Percentiles rank a stretch among this genome's conserved stretches.
These are phyloP conservation scores for Fusarium pseudocircinatum DNA, from an alignment of 2,329 filamentous ascomycete species.

Conservation along the genomic window DNA sequence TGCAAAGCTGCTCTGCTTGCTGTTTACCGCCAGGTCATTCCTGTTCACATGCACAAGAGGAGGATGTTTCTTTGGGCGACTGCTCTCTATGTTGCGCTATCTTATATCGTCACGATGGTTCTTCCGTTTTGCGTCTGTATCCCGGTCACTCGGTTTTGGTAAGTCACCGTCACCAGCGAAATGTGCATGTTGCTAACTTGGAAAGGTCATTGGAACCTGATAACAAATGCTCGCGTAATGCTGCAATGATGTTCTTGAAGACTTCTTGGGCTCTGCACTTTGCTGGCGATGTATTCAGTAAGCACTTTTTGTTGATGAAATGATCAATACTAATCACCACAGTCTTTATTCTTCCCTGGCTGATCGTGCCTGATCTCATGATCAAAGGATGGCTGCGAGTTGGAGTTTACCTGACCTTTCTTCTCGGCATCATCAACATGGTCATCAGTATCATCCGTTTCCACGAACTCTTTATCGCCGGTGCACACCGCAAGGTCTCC, in stretches of 20 bases:
- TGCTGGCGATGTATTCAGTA: conserved; percentile 18
- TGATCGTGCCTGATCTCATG: conserved; percentile 15
- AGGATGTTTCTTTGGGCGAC: conserved; percentile 17
- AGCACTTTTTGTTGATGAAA: accelerated
- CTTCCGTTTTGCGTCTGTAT: conserved; percentile 9
- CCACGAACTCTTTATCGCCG: neutral
- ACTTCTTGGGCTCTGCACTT: conserved; percentile 23
- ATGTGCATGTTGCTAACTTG: neutral
- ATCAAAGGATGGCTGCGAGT: conserved; percentile 2
- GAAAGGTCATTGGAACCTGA: neutral
- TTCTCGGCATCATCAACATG: conserved; percentile 26
- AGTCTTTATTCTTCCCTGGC: conserved; percentile 24
- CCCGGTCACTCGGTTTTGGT: conserved; percentile 22
- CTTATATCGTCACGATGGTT: neutral
- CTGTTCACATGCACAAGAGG: conserved; percentile 19
- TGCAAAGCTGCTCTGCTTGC: conserved; percentile 25
- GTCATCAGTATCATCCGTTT: conserved; percentile 6
- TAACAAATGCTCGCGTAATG: accelerated
- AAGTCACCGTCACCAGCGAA: accelerated
- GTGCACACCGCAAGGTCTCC: neutral
- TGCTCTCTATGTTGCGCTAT: neutral
- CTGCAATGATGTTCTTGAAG: neutral
- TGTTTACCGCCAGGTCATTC: conserved; percentile 20
- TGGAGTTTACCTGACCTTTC: conserved; percentile 17
- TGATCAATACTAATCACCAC: accelerated